Evolutionary conservation across 202 grass and related monocot species (phyloP), one percentile per base, ranked within the genome.

Genomic region (Setaria viridis): DNA sequence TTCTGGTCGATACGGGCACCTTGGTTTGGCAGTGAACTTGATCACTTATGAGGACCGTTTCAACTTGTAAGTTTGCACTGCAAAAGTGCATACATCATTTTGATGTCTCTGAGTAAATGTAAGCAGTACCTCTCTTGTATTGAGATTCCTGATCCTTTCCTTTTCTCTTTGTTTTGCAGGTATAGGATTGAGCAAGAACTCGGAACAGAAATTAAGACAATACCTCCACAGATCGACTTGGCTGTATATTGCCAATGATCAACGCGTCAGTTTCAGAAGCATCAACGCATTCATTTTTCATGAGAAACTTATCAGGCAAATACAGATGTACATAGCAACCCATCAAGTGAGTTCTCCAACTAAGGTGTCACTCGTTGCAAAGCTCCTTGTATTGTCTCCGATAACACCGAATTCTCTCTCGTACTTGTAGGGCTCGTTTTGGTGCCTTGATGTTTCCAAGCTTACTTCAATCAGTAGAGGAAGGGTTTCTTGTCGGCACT

Each of bases 121-220:
- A n/a, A 45, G 2, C 42, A 70, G n/a, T 71, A 68, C 10, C 32
- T 35, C 51, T 70, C 20, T 37, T 84, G 76, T 50, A 80, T 57
- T 71, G 41, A 82, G 80, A 74, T 84, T 41, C 39, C 39, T 41
- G 4, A 41, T 6, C 39, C 39, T 41, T 86, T 21, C 80, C 85
- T 20, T 12, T 41, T 13, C 58, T 83, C 32, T 73, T 74, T 77
- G 2, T 57, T 87, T 81, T 77, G 20, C 81, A 98, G 95, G 91
- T 90, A 98, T 86, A 88, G 93, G 85, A 98, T 95, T 82, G 95
- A 98, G 70, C 91, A 95, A 93, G 95, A 98, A 91, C 89, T 98
- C 82, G 95, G 95, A 46, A 94, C 95, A 32, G 93, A 98, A 84
- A 98, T 98, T 88, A 98, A 98, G 76, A 75, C 93, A 58, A 98